Conservation (phyloP, 768 basidiomycete genomes). For the Mycena filopes region DNA sequence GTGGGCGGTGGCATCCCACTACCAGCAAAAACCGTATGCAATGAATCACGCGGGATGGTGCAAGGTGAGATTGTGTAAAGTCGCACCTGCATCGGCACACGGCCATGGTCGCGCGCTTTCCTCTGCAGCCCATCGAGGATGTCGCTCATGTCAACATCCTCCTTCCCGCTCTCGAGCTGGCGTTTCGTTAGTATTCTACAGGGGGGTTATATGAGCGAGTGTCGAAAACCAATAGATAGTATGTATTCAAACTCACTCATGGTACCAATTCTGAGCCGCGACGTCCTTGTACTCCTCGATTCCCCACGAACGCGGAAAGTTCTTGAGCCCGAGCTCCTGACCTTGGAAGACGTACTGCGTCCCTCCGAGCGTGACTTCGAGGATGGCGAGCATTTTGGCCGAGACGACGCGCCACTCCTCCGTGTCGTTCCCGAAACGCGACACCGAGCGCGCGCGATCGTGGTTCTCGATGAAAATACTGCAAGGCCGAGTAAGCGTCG, state of each 20-base stretch:
- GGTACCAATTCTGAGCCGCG: slow-evolving; percentile 69
- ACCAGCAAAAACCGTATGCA: too few species aligned
- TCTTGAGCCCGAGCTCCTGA: slow-evolving; percentile 76
- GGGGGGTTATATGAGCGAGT: background rate
- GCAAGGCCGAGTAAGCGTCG: too few species aligned
- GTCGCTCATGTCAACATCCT: slow-evolving; percentile 70
- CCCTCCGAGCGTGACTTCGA: slow-evolving; percentile 70
- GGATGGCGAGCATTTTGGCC: slow-evolving; percentile 71
- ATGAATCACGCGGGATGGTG: background rate
- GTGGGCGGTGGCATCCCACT: slow-evolving; percentile 68
- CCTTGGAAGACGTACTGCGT: slow-evolving; percentile 83
- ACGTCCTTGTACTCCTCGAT: slow-evolving; percentile 81
- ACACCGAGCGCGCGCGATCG: slow-evolving; percentile 71
- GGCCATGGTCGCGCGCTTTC: slow-evolving; percentile 78
- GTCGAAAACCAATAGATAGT: too few species aligned
- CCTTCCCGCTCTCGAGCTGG: slow-evolving; percentile 42
- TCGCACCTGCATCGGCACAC: slow-evolving; percentile 74
- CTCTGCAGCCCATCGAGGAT: slow-evolving; percentile 64
- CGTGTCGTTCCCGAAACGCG: slow-evolving; percentile 73
- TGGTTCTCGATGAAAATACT: slow-evolving; percentile 80
- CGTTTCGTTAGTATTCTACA: slow-evolving; percentile 54
- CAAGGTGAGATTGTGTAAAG: background rate
- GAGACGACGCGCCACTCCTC: slow-evolving; percentile 65
- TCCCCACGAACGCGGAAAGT: slow-evolving; percentile 71
- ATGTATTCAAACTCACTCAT: slow-evolving; percentile 54